A percentile compares a stretch with the other conserved stretches of the same genome.
Evolutionary conservation across 2,329 filamentous ascomycete species (phyloP).

Genomic region (Talaromyces amestolkiae): DNA sequence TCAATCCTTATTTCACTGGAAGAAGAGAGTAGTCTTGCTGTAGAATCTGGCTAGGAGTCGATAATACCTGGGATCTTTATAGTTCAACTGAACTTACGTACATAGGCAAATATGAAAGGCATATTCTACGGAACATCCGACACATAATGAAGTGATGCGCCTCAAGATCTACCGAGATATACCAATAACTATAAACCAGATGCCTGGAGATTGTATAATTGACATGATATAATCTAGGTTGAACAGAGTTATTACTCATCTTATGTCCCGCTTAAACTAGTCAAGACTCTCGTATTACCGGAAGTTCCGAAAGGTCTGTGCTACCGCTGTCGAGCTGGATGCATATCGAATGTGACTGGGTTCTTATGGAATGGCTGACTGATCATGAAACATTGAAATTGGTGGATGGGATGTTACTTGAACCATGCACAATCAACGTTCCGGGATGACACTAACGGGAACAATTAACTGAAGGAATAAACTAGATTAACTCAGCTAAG

Average conservation of each 20-base stretch:
- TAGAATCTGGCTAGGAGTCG: background rate
- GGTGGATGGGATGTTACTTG: too few relatives aligned
- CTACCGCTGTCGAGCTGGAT: background rate
- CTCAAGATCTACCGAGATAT: too few relatives aligned
- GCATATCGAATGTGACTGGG: background rate
- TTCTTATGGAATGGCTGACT: background rate
- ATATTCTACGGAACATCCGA: background rate
- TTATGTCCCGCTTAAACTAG: background rate
- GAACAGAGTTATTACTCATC: constrained; percentile 3
- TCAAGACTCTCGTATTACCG: background rate
- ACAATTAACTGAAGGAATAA: background rate
- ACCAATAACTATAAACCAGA: background rate
- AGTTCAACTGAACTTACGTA: background rate
- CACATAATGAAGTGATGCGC: background rate
- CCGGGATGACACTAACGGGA: too few relatives aligned
- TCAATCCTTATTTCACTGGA: background rate
- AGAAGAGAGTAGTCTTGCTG: background rate
- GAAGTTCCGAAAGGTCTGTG: background rate
- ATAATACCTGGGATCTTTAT: background rate
- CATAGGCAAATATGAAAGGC: background rate
- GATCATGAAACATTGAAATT: background rate
- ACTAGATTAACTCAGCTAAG: background rate
- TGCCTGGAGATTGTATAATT: background rate
- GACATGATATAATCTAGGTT: background rate
- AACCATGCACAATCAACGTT: too few relatives aligned